phyloP scores from a whole-genome alignment of 352 stramenopile genomes.

The Phytophthora rubi region DNA sequence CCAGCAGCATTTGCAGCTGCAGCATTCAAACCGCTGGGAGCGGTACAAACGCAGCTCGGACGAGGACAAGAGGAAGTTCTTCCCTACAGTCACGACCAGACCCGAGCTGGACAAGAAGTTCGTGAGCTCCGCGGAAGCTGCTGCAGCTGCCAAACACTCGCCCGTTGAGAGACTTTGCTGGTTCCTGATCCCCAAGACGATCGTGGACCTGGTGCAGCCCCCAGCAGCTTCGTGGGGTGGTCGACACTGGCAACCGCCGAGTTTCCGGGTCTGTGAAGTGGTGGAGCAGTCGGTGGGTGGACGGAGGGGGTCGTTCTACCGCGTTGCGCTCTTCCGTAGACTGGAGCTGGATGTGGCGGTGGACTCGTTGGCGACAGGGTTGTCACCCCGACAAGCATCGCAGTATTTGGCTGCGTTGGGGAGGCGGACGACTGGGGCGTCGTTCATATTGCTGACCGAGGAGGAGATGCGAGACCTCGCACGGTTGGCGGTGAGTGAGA shows the following conservation, averaged over 20 bases:
- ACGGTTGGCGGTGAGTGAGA: constrained; percentile 38
- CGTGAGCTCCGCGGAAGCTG: constrained; percentile 6
- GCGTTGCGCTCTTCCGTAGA: constrained; percentile 20
- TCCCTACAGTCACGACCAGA: constrained; percentile 29
- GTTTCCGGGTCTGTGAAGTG: constrained; percentile 15
- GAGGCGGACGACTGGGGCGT: neutral
- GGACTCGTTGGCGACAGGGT: constrained; percentile 21
- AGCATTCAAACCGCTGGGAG: constrained; percentile 51
- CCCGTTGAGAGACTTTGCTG: constrained; percentile 16
- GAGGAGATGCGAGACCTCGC: constrained; percentile 27
- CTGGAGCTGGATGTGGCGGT: constrained; percentile 28
- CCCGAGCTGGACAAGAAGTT: constrained; percentile 11
- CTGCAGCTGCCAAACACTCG: constrained; percentile 5
- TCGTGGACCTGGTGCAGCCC: constrained; percentile 14
- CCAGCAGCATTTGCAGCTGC: constrained; percentile 49
- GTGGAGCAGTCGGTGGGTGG: neutral
- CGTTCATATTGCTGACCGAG: constrained; percentile 8
- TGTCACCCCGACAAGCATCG: constrained; percentile 23
- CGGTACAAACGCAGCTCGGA: constrained; percentile 40
- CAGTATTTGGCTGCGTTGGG: constrained; percentile 12
- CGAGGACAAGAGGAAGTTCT: constrained; percentile 47
- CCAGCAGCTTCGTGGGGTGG: neutral
- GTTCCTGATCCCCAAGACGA: constrained; percentile 19
- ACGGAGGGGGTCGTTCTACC: constrained; percentile 13
- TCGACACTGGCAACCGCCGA: constrained; percentile 6